phyloP scores from a whole-genome alignment of 2,329 filamentous ascomycete species.

The Tolypocladium amazonense region DNA sequence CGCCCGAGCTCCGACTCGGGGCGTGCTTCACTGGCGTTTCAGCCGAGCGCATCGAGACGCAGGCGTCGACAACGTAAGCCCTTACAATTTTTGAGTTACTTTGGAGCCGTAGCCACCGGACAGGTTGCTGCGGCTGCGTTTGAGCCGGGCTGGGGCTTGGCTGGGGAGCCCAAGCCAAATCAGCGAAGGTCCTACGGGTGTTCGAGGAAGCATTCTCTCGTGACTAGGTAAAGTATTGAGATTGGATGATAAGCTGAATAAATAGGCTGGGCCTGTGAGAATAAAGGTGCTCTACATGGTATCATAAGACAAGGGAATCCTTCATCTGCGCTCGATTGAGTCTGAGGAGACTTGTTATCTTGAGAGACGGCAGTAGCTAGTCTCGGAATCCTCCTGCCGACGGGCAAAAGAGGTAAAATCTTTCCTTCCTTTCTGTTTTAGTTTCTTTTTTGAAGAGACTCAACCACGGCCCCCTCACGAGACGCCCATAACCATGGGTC shows the following conservation, averaged over 20 bases:
- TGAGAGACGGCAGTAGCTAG: not conserved
- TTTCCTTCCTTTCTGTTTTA: not conserved
- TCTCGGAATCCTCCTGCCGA: not conserved
- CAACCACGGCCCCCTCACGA: not conserved
- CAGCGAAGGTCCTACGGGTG: too few species aligned
- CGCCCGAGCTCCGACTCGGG: not conserved
- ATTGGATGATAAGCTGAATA: not conserved
- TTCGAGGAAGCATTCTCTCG: not conserved
- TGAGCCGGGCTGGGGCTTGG: not conserved
- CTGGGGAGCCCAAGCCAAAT: not conserved
- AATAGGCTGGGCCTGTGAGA: not conserved
- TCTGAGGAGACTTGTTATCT: not conserved
- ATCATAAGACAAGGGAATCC: not conserved
- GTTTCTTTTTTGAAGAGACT: not conserved
- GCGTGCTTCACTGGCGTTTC: not conserved
- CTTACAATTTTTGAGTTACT: too few species aligned
- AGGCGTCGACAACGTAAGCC: not conserved
- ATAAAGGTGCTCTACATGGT: not conserved
- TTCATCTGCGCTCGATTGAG: not conserved
- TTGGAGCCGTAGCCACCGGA: too few species aligned
- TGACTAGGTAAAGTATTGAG: not conserved
- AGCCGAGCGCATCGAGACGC: not conserved
- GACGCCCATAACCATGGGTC: slow-evolving; percentile 47
- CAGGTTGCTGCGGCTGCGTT: too few species aligned
- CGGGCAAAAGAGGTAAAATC: not conserved